Evolutionary conservation across 2,329 filamentous ascomycete species (phyloP).

Genomic region (Fusarium avenaceum): DNA sequence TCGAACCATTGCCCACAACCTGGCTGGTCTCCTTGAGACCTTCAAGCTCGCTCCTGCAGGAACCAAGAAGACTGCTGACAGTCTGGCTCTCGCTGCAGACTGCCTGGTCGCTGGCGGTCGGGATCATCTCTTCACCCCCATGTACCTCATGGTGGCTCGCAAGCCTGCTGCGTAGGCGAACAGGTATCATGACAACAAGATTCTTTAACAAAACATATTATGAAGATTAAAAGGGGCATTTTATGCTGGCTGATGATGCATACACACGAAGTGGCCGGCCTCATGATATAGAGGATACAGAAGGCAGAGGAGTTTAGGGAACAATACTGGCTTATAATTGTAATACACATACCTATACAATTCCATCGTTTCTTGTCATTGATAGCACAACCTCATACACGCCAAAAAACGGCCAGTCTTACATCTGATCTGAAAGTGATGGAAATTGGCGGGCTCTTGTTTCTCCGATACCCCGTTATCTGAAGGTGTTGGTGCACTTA

Average conservation of each 20-base stretch:
- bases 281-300: slow-evolving; percentile 35
- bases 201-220: slow-evolving; percentile 29
- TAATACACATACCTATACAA: slow-evolving; percentile 46
- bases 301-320: slow-evolving; percentile 40
- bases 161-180: slow-evolving; percentile 70
- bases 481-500: slow-evolving; percentile 22
- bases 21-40: slow-evolving; percentile 82
- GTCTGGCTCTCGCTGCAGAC: slow-evolving; percentile 84
- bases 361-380: slow-evolving; percentile 22
- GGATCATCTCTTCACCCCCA: slow-evolving; percentile 95
- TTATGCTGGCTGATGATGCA: slow-evolving; percentile 40
- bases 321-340: slow-evolving; percentile 49
- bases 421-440: background rate
- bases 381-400: slow-evolving; percentile 2
- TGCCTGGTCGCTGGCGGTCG: slow-evolving; percentile 87
- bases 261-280: slow-evolving; percentile 38
- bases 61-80: slow-evolving; percentile 95
- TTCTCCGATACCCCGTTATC: slow-evolving; percentile 31
- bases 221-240: slow-evolving; percentile 30
- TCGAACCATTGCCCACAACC: slow-evolving; percentile 78
- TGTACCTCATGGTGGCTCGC: slow-evolving; percentile 96
- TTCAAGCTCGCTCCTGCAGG: slow-evolving; percentile 82
- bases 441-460: slow-evolving; percentile 23
- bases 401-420: slow-evolving; percentile 4
- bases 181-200: slow-evolving; percentile 17